Percentiles rank a stretch among this genome's conserved stretches.
phyloP scores from a whole-genome alignment of 2,329 filamentous ascomycete species.

The Exophiala sp. region DNA sequence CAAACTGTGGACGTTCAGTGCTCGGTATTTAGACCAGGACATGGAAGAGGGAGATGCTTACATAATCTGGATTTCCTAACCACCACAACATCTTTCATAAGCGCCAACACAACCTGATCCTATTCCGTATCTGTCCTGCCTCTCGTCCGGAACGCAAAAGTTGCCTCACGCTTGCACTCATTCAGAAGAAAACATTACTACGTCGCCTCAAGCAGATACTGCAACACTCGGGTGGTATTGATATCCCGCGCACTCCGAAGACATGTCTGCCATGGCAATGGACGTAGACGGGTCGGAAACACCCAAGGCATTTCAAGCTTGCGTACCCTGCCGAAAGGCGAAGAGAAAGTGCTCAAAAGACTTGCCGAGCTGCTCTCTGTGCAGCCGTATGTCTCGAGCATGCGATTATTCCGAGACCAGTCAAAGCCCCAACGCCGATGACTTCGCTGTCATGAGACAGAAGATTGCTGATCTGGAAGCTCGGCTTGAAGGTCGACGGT shows the following conservation, averaged over 20 bases:
- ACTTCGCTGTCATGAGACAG: constrained; percentile 21
- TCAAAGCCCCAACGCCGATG: constrained; percentile 19
- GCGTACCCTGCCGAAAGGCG: constrained; percentile 45
- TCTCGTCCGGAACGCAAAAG: no score
- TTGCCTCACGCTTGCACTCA: no score
- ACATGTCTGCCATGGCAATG: constrained; percentile 3
- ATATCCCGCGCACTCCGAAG: no score
- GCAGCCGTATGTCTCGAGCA: constrained; percentile 34
- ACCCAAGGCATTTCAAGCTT: constrained; percentile 39
- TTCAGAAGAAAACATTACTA: no score
- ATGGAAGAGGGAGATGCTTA: background rate
- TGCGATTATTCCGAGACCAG: constrained; percentile 27
- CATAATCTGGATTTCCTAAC: background rate
- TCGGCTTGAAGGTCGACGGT: constrained; percentile 17
- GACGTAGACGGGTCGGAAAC: constrained; percentile 9
- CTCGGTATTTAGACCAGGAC: no score
- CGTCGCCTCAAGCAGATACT: no score
- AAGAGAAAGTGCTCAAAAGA: constrained; percentile 54
- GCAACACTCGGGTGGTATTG: no score
- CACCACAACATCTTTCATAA: no score
- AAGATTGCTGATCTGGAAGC: constrained; percentile 26
- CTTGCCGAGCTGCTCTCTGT: constrained; percentile 49
- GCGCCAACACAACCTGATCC: no score
- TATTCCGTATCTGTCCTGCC: no score
- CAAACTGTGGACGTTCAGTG: no score